phyloP scores from a whole-genome alignment of 2,329 filamentous ascomycete species.

The Neofusicoccum ribis region DNA sequence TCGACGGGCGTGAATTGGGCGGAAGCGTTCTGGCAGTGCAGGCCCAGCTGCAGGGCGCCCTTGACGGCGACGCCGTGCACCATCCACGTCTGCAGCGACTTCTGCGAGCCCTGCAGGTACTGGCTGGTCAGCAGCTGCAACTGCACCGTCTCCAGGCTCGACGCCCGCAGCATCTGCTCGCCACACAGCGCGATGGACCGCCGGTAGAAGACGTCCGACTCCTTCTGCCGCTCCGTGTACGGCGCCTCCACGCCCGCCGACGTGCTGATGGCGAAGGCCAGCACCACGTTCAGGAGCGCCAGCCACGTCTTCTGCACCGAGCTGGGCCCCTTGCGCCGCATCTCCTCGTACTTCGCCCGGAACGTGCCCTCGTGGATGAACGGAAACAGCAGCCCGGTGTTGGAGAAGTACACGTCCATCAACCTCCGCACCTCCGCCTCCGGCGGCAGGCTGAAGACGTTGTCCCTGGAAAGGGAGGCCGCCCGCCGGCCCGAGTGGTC shows the following conservation, averaged over 20 bases:
- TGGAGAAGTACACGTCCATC: constrained; percentile 40
- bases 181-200: constrained; percentile 48
- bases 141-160: constrained; percentile 54
- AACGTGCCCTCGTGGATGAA: constrained; percentile 43
- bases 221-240: constrained; percentile 34
- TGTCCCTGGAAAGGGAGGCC: neutral
- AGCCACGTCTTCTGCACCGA: constrained; percentile 52
- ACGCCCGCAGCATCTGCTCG: constrained; percentile 41
- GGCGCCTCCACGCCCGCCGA: constrained; percentile 27
- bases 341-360: constrained; percentile 35
- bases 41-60: constrained; percentile 53
- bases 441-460: constrained; percentile 23
- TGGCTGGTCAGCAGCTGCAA: constrained; percentile 51
- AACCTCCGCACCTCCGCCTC: constrained; percentile 32
- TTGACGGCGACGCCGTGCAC: constrained; percentile 55
- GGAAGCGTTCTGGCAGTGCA: constrained; percentile 48
- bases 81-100: constrained; percentile 56
- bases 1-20: constrained; percentile 43
- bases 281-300: constrained; percentile 51
- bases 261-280: constrained; percentile 49
- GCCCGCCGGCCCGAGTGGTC: neutral
- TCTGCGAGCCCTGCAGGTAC: constrained; percentile 57
- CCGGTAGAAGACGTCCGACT: constrained; percentile 49
- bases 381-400: constrained; percentile 42
- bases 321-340: constrained; percentile 32